Evolutionary conservation across 305 asterid genomes (phyloP), one percentile per base, ranked within the genome.

Genomic region (Fraxinus angustifolia): DNA sequence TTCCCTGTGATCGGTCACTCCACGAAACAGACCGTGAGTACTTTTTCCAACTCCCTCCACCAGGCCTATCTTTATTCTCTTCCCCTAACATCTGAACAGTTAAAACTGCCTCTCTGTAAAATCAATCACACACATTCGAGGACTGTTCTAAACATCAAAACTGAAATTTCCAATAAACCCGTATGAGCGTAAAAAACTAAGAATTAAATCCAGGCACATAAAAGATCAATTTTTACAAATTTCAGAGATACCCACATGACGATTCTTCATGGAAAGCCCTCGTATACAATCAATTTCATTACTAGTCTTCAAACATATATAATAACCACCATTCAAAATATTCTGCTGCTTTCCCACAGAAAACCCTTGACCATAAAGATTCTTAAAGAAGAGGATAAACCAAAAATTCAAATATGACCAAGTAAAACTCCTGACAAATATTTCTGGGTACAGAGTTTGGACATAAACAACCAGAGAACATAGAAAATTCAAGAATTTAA

Each of bases 1-100:
- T 92, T 45, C 92, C 83, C 36, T 94, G 95, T 76, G 94, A 90
- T 16, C 97, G 87, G 45, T 89, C 98, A 3, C 89, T 87, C 97
- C 98, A 96, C 33, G 99, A 92, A 12, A 88, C 87, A 12, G 98
- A 96, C 87, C 99, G 86, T 0, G 97, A 84, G 88, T 84, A 94
- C 0, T 91, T 88, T 88, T 90, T 93, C 90, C 87, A 84, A 79
- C 79, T 88, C 23, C 87, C 93, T 81, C 87, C 80, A 3, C 94
- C 76, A 34, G 87, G 88, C 83, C 82, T 84, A 76, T 88, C 93
- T 81, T 92, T 92, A 67, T 87, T 90, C 76, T 89, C 95, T 82
- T 92, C 96, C 83, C 89, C 89, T 17, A 90, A 85, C 98, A 95
- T 93, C 79, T 73, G 83, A 80, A 83, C 80, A 48, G 23, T 79